Base-by-base conservation (phyloP, 345 rosid genomes). In the Noccaea bulbosa region DNA sequence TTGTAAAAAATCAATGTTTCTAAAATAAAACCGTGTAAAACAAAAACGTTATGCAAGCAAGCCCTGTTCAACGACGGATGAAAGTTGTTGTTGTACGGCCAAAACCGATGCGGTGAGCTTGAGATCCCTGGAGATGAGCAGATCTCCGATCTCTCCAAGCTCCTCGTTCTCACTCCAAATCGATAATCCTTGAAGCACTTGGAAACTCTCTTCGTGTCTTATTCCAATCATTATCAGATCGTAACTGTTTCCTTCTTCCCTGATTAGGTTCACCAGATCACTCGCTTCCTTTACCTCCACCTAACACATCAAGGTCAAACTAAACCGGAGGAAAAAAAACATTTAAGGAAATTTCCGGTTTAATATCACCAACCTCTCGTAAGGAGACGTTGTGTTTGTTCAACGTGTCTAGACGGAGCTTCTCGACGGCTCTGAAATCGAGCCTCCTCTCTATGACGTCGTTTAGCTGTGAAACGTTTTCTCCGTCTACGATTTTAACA, bases 141-240 rank as follows among this genome's bases (percentile, higher is more conserved):
- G n/a, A 60, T 78, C 81, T 27, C 81, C 82, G 3, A 80, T 48
- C 11, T 75, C 77, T 44, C 86, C 79, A 24, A 76, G 61, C 27
- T 78, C 84, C 4, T 78, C 73, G 7, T 70, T 37, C 65, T 76
- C 79, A 6, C 70, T 70, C 84, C 84, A 83, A 1, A 66, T 73
- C 1, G 79, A 58, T 2, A 83, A 33, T 30, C 86, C 86, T 12
- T 9, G 2, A 49, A 76, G 45, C 10, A 67, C n/a, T 12, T 62
- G 0, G 2, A 73, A 80, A 7, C 60, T 8, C 0, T 15, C 45
- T 30, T 63, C 69, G 48, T 76, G 86, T 58, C 75, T 73, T 24
- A 77, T 78, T 11, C 86, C 84, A 11, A 59, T 82, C 53, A 78
- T 16, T 17, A 83, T 59, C 2, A 83, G 73, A 24, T 80, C 79